phyloP scores from a whole-genome alignment of 106 monocot genomes.

The Dendrobium huoshanense region DNA sequence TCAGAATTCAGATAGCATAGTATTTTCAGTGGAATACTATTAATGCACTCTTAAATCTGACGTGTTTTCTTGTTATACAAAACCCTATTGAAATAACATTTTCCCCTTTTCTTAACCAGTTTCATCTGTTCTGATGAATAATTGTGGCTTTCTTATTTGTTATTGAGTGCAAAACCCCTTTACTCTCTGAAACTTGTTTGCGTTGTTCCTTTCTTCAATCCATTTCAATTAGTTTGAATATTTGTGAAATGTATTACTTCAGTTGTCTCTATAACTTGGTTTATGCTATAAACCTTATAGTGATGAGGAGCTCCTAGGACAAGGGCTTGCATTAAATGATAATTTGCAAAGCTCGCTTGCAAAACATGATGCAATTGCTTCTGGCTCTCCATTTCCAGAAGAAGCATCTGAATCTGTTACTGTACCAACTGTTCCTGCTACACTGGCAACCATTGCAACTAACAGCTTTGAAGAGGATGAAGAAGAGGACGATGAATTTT shows the following conservation, averaged over 20 bases:
- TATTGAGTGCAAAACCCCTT: no score
- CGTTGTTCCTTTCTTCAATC: background rate
- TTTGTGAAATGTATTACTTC: background rate
- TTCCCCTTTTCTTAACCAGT: no score
- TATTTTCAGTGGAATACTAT: no score
- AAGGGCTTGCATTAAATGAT: conserved; percentile 75
- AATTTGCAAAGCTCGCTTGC: conserved; percentile 60
- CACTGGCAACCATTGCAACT: conserved; percentile 3
- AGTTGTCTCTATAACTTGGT: background rate
- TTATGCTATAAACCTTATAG: conserved; percentile 17
- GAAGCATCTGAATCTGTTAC: conserved; percentile 21
- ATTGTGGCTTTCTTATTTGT: no score
- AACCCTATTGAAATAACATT: no score
- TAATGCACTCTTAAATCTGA: no score
- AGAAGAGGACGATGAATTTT: conserved; percentile 62
- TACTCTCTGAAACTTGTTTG: no score
- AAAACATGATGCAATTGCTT: conserved; percentile 57
- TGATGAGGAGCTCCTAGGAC: conserved; percentile 73
- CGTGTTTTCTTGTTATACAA: no score
- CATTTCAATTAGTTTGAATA: background rate
- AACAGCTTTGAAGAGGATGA: conserved; percentile 24
- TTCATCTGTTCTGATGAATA: no score
- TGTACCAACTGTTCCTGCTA: conserved; percentile 7
- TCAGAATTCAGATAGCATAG: no score
- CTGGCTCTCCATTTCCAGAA: conserved; percentile 51